Evolutionary conservation across 495 filamentous ascomycete species (phyloP).

Genomic region (Coniosporium apollinis): DNA sequence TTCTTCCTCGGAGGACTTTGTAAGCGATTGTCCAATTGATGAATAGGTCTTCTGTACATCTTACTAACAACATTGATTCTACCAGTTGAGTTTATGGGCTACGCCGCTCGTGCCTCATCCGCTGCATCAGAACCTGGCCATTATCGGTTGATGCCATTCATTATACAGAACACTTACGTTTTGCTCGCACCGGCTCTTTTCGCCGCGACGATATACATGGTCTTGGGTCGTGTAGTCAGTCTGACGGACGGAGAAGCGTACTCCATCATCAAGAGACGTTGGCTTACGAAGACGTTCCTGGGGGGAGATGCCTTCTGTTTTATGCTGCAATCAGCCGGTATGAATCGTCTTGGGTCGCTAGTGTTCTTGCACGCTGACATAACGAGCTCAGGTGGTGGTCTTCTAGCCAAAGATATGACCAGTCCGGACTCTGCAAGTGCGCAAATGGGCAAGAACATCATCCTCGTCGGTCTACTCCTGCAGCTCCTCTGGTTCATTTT

Average conservation of each 20-base stretch:
- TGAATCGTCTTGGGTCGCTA: neutral
- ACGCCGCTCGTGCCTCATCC: slow-evolving; percentile 1
- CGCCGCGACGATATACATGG: slow-evolving; percentile 31
- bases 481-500: slow-evolving; percentile 30
- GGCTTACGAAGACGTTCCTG: slow-evolving; percentile 31
- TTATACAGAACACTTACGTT: slow-evolving; percentile 17
- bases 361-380: neutral
- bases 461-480: slow-evolving; percentile 27
- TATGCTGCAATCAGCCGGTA: slow-evolving; percentile 24
- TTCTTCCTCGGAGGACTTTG: slow-evolving; percentile 7
- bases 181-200: slow-evolving; percentile 29
- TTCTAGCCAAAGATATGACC: too few relatives aligned
- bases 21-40: slow-evolving; percentile 1
- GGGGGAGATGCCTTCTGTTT: slow-evolving; percentile 29
- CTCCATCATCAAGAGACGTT: slow-evolving; percentile 19
- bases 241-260: slow-evolving; percentile 29
- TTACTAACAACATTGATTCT: neutral
- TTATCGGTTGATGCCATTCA: slow-evolving; percentile 8
- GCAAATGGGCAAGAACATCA: slow-evolving; percentile 13
- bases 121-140: neutral
- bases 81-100: slow-evolving; percentile 7
- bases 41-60: neutral
- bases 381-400: neutral
- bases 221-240: slow-evolving; percentile 24
- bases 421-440: neutral